phyloP scores from a whole-genome alignment of 257 asterid species.

The Asclepias syriaca region DNA sequence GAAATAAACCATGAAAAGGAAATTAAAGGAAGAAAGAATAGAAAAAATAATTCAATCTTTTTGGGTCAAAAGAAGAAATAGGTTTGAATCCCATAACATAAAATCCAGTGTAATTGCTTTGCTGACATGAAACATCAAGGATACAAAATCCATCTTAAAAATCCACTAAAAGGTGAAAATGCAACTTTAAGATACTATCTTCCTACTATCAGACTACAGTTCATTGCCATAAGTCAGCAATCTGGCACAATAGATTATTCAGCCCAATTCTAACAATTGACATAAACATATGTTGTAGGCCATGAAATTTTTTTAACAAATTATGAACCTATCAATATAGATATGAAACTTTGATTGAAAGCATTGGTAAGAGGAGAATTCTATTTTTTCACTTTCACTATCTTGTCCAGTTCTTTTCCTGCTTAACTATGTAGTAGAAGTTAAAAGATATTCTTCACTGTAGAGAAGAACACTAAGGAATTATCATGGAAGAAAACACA shows the following conservation, averaged over 20 bases:
- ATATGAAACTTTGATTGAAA: background rate
- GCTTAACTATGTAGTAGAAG: background rate
- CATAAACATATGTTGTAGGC: background rate
- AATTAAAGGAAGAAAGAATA: background rate
- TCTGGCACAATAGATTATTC: background rate
- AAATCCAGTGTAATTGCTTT: background rate
- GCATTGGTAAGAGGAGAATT: background rate
- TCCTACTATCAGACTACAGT: background rate
- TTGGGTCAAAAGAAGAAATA: background rate
- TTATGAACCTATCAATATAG: background rate
- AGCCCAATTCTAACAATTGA: background rate
- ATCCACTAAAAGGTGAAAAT: background rate
- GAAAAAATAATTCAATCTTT: background rate
- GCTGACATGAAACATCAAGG: background rate
- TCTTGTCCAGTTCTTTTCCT: background rate
- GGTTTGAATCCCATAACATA: background rate
- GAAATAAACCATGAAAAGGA: background rate
- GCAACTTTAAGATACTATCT: background rate
- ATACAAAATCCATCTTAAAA: background rate
- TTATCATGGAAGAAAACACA: background rate
- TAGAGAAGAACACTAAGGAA: background rate
- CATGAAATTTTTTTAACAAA: background rate
- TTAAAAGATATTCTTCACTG: background rate
- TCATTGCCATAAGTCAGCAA: background rate
- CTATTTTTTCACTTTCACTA: background rate